These are phyloP conservation scores for Neurospora sp. DNA, from an alignment of 2,329 filamentous ascomycete genomes.

Conservation along the genomic window DNA sequence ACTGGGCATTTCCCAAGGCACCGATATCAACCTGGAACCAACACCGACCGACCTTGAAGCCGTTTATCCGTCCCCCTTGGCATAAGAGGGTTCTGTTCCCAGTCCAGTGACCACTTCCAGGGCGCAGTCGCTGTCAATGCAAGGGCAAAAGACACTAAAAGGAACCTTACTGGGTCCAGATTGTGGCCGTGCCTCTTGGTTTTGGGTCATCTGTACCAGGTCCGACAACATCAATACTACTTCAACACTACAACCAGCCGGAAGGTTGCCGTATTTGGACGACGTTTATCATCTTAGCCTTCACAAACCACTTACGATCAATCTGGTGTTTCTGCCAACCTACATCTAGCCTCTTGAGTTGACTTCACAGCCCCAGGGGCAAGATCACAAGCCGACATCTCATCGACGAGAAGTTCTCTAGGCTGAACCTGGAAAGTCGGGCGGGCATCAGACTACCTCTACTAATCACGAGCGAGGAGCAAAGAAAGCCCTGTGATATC, in stretches of 20 bases:
- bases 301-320: background rate
- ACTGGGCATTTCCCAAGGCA: background rate
- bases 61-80: background rate
- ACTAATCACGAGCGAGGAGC: background rate
- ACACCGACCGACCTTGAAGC: background rate
- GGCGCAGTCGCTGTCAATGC: background rate
- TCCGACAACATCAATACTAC: background rate
- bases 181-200: background rate
- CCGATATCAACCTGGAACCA: background rate
- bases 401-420: background rate
- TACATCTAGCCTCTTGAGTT: background rate
- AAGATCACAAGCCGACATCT: background rate
- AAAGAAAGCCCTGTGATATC: background rate
- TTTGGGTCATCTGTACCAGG: background rate
- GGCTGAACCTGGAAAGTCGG: background rate
- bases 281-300: background rate
- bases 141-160: background rate
- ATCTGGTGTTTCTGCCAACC: background rate
- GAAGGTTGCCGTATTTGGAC: background rate
- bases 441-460: background rate
- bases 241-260: background rate
- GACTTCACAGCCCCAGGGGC: background rate
- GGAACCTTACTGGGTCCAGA: background rate
- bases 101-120: background rate
- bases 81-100: background rate